A percentile compares a stretch with the other conserved stretches of the same genome.
Conservation (phyloP, 2,329 filamentous ascomycete genomes). For the Penicillium rolfsii region DNA sequence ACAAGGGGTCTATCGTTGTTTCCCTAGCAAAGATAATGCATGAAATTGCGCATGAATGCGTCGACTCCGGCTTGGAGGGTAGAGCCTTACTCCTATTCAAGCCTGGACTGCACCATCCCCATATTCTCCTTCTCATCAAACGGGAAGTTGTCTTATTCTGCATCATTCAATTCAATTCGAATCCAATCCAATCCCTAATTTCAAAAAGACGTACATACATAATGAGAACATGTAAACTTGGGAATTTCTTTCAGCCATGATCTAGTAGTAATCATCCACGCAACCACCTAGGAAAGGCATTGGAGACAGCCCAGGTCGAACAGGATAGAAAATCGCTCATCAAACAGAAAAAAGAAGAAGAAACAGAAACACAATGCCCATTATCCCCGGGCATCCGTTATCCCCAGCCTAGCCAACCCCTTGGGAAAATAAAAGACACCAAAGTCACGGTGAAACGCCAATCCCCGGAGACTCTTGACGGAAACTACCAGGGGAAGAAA, state of each 20-base stretch:
- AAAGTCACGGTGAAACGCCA: constrained; percentile 1
- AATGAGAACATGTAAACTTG: constrained; percentile 12
- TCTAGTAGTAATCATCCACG: constrained; percentile 5
- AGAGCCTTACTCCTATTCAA: no score
- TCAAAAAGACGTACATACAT: constrained; percentile 18
- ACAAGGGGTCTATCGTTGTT: no score
- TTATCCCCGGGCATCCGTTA: constrained; percentile 15
- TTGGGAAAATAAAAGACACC: background rate
- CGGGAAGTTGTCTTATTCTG: background rate
- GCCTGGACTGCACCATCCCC: background rate
- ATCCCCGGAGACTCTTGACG: background rate
- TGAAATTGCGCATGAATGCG: no score
- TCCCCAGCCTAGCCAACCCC: background rate
- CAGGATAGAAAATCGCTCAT: constrained; percentile 9
- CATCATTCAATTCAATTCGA: constrained; percentile 1
- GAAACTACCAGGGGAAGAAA: background rate
- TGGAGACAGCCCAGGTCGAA: background rate
- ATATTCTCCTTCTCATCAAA: background rate
- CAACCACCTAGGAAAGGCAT: background rate
- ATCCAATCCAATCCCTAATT: constrained; percentile 10
- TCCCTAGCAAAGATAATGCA: no score
- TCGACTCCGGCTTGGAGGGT: no score
- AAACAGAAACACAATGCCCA: constrained; percentile 2
- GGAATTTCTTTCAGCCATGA: constrained; percentile 1
- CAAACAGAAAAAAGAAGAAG: constrained; percentile 3